Evolutionary conservation across 2,329 filamentous ascomycete genomes (phyloP), one percentile per base, ranked within the genome.

Genomic region (Trichoderma arundinaceum): DNA sequence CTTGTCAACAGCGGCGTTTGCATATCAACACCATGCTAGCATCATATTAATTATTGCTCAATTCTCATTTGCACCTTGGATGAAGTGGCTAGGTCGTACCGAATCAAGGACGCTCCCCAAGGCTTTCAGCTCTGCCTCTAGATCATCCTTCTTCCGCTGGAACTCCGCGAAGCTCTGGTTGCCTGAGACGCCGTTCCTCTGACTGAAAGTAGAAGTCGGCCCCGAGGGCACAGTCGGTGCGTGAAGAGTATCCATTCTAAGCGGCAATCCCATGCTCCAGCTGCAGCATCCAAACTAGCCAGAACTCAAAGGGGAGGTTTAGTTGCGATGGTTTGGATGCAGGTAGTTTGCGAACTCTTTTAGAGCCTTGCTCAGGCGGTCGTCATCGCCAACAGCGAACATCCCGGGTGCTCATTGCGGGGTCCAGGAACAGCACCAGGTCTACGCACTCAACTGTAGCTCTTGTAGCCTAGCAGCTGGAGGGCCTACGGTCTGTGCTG

Each of bases 1-100:
- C 88, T 86, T 13, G 94, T 97, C 28, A 92, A 87, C 44, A 99
- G 86, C 66, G 88, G 84, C 7, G 95, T 97, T 72, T 90, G 89
- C 95, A 99, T 99, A 73, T 91, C 89, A 61, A 97, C 94, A 51
- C 90, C 89, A 82, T 98, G 94, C 94, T 97, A 72, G 7, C 15
- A 38, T 62, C 38, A 38, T 19, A 44, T 58, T n/a, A 65, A 43
- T 22, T 2, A 12, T 33, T 13, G n/a, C 10, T 41, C 38, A 22
- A 33, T 32, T 10, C 19, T n/a, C 7, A 15, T 39, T 8, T 28
- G 13, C 1, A 44, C 12, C 4, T 33, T 6, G 28, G n/a, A 44
- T 28, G 5, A 33, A 22, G n/a, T 13, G 13, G 7, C 10, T 53
- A 33, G 43, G 64, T 77, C 86, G 73, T 80, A 97, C 94, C 70